Evolutionary conservation across 1,284 basidiomycete genomes (phyloP).

Genomic region (Cutaneotrichosporon sp.): DNA sequence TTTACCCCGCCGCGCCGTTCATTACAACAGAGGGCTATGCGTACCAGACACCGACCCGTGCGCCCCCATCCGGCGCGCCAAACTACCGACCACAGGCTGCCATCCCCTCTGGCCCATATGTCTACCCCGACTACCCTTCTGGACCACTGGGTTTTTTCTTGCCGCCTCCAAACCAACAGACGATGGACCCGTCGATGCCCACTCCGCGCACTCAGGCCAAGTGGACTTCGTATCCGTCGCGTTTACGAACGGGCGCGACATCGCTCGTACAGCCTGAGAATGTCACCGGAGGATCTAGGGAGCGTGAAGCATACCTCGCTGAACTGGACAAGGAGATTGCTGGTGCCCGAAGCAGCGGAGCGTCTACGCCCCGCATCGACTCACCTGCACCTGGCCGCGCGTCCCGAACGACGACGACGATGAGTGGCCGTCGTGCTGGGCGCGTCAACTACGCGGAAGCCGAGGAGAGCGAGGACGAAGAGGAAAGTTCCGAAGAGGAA

Average conservation of each 20-base stretch:
- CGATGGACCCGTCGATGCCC: conserved; percentile 28
- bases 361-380: conserved; percentile 36
- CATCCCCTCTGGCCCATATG: neutral
- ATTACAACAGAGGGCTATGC: no score
- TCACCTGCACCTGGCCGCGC: conserved; percentile 22
- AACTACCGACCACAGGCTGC: neutral
- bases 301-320: conserved; percentile 36
- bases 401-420: conserved; percentile 28
- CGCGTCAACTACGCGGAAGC: conserved; percentile 83
- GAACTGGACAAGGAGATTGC: conserved; percentile 35
- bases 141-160: conserved; percentile 40
- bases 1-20: no score
- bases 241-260: conserved; percentile 86
- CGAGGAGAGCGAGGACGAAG: conserved; percentile 74
- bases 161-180: conserved; percentile 39
- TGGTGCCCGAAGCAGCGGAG: conserved; percentile 13
- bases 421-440: conserved; percentile 52
- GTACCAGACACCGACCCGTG: no score
- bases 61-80: no score
- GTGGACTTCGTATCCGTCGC: conserved; percentile 78
- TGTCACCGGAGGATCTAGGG: conserved; percentile 48
- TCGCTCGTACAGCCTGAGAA: conserved; percentile 84
- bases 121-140: conserved; percentile 21
- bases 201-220: conserved; percentile 58
- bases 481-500: conserved; percentile 61